A percentile compares a stretch with the other conserved stretches of the same genome.
phyloP scores from a whole-genome alignment of 495 filamentous ascomycete species.

The Aspergillus ellipticus region DNA sequence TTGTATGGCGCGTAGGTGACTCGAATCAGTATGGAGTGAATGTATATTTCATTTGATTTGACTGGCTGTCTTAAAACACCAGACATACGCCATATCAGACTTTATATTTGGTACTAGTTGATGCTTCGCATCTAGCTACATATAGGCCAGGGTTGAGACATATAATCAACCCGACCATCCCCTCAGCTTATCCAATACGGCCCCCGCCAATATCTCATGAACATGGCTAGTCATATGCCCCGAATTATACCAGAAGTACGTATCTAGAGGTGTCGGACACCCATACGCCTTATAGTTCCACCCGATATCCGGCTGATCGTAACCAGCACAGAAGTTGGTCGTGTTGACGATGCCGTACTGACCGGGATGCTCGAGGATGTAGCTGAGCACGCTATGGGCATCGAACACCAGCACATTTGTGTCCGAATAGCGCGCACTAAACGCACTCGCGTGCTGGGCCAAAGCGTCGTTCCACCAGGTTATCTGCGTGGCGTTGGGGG shows the following conservation, averaged over 20 bases:
- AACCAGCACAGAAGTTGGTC: constrained; percentile 45
- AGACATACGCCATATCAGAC: too few relatives aligned
- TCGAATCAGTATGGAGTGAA: too few relatives aligned
- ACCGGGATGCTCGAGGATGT: constrained; percentile 40
- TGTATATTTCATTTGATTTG: too few relatives aligned
- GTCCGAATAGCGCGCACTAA: constrained; percentile 19
- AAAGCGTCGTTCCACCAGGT: constrained; percentile 38
- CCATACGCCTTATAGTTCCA: constrained; percentile 42
- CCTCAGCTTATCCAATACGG: constrained; percentile 25
- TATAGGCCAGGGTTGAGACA: too few relatives aligned
- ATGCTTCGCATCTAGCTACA: not conserved
- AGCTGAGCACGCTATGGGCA: constrained; percentile 38
- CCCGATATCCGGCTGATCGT: constrained; percentile 47
- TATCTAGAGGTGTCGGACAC: constrained; percentile 39
- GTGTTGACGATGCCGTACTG: constrained; percentile 47
- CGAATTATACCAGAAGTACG: constrained; percentile 53
- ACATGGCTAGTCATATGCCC: constrained; percentile 48
- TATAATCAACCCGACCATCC: constrained; percentile 7
- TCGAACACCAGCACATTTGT: constrained; percentile 43
- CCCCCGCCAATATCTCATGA: constrained; percentile 36
- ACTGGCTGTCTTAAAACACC: too few relatives aligned
- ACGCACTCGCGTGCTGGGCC: constrained; percentile 21
- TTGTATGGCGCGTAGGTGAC: too few relatives aligned
- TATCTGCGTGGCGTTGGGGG: constrained; percentile 46
- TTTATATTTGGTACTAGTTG: not conserved